phyloP scores from a whole-genome alignment of 2,329 filamentous ascomycete species.

The Falciphora oryzae region DNA sequence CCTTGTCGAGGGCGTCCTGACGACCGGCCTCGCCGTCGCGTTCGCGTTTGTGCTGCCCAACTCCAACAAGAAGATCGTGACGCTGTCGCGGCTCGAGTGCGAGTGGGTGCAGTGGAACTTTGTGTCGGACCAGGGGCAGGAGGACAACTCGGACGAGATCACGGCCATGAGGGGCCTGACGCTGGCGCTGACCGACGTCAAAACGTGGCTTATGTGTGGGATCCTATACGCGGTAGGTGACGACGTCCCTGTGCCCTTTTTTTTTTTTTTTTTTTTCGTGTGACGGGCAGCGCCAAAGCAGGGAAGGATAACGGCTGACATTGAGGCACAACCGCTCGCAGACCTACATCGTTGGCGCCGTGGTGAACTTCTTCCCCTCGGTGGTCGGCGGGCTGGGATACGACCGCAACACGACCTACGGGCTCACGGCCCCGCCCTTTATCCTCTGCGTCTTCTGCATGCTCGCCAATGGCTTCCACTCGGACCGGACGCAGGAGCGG shows the following conservation, averaged over 20 bases:
- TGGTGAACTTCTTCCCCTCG: conserved; percentile 24
- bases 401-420: conserved; percentile 24
- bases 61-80: conserved; percentile 17
- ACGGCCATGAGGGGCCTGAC: conserved; percentile 22
- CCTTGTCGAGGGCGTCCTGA: conserved; percentile 22
- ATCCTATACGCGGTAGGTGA: conserved; percentile 22
- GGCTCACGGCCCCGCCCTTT: conserved; percentile 23
- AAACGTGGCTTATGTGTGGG: conserved; percentile 31
- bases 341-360: conserved; percentile 24
- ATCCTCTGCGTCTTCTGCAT: conserved; percentile 26
- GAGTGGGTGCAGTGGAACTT: conserved; percentile 20
- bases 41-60: conserved; percentile 20
- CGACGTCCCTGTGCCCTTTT: neutral
- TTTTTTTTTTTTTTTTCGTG: neutral
- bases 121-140: conserved; percentile 17
- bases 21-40: conserved; percentile 16
- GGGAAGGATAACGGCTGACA: too few relatives aligned
- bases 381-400: conserved; percentile 40
- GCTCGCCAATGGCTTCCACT: conserved; percentile 26
- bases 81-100: conserved; percentile 17
- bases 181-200: conserved; percentile 27
- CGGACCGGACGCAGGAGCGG: conserved; percentile 22
- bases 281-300: neutral
- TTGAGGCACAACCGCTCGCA: neutral
- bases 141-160: conserved; percentile 21